Conservation (phyloP, 352 stramenopile genomes). For the Phytophthora citricola region DNA sequence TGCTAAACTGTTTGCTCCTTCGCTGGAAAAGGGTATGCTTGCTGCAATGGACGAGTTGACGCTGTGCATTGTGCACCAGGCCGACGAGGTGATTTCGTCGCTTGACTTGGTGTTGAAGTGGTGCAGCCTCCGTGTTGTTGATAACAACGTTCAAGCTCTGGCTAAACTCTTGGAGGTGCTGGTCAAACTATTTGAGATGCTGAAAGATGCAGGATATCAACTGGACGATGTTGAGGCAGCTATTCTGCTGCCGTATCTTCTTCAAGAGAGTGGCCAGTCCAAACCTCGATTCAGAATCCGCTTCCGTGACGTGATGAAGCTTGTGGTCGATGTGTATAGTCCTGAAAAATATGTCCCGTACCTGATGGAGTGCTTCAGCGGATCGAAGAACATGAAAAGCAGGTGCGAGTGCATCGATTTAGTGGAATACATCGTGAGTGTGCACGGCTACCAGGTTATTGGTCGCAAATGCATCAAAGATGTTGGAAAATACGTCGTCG, state of each 20-base stretch:
- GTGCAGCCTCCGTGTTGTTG: conserved; percentile 83
- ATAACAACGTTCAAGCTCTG: conserved; percentile 90
- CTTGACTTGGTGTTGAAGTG: conserved; percentile 89
- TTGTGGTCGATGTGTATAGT: conserved; percentile 81
- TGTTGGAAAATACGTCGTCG: conserved; percentile 77
- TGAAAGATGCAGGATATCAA: conserved; percentile 69
- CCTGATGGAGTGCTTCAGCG: conserved; percentile 84
- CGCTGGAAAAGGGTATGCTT: conserved; percentile 87
- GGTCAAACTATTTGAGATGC: conserved; percentile 82
- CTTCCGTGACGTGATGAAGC: conserved; percentile 87
- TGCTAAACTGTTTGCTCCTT: conserved; percentile 79
- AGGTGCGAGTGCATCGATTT: conserved; percentile 86
- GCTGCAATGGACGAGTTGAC: conserved; percentile 79
- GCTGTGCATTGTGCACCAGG: conserved; percentile 65
- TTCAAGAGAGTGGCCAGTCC: conserved; percentile 86
- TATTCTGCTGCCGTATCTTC: conserved; percentile 83
- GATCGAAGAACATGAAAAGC: conserved; percentile 89
- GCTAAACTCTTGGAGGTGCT: conserved; percentile 85
- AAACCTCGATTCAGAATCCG: conserved; percentile 85
- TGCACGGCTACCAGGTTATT: conserved; percentile 64
- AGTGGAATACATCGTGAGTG: conserved; percentile 77
- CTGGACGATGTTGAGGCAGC: conserved; percentile 85
- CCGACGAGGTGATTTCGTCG: conserved; percentile 67
- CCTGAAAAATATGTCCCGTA: conserved; percentile 79
- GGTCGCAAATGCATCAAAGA: conserved; percentile 84